Base-by-base conservation (phyloP, 106 monocot species). In the Acorus gramineus region DNA sequence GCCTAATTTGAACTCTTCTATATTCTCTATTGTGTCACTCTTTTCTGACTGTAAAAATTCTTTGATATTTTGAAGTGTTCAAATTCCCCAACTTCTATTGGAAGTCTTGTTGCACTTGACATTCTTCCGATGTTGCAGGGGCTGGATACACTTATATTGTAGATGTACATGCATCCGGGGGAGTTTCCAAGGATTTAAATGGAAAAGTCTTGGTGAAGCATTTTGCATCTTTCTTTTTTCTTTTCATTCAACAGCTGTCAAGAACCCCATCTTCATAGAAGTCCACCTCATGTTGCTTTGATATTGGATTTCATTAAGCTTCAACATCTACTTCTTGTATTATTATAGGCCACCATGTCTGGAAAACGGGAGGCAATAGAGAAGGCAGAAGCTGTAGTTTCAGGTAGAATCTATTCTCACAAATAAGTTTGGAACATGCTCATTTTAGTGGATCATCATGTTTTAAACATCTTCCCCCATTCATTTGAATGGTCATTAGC, bases 161-260 rank as follows among this genome's bases (percentile, higher is more conserved):
- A 47, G 87, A 85, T 81, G 75, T 79, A 72, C 69, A 84, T 71
- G 47, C 87, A 42, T 85, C 80, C 65, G 58, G 47, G 28, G 90
- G 82, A 72, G 67, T 71, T 55, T 73, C 81, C 44, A 80, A 77
- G 64, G 64, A 44, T 58, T 63, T 71, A 47, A 74, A 84, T 14
- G 82, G 66, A 70, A 85, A 77, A 64, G 66, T 77, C 77, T 73
- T 87, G 80, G 95, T 96, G 69, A 90, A 87, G 28, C 28, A 28
- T 14, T 47, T 9, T 50, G 10, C 8, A 12, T 8, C 28, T 73
- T 65, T 63, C 45, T 10, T 73, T 46, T 28, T 28, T 28, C 28
- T 28, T 28, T 28, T 28, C 28, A 28, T 28, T 28, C 28, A 28
- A 28, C 28, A 28, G 28, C 28, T 28, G 28, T 28, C 28, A 28